These are phyloP conservation scores for Annulohypoxylon maeteangense DNA, from an alignment of 495 filamentous ascomycete genomes.

Conservation along the genomic window DNA sequence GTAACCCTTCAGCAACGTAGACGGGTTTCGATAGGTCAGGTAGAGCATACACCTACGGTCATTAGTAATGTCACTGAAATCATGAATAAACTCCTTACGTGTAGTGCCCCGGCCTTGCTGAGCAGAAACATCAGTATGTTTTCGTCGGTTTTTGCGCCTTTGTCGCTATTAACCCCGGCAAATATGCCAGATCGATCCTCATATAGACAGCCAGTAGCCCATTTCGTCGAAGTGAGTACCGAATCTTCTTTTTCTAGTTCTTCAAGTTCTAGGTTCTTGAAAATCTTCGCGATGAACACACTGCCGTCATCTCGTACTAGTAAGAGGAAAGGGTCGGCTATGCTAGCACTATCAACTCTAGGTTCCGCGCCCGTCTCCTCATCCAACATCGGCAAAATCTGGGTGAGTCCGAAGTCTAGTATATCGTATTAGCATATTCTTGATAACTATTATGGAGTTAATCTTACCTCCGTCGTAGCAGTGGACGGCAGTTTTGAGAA, in stretches of 20 bases:
- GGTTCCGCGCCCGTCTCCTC: conserved; percentile 83
- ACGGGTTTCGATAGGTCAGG: conserved; percentile 68
- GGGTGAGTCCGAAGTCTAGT: conserved; percentile 82
- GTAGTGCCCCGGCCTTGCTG: conserved; percentile 73
- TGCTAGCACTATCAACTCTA: conserved; percentile 80
- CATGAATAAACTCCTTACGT: conserved; percentile 64
- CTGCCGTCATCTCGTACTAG: conserved; percentile 85
- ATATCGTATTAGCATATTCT: conserved; percentile 40
- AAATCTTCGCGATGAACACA: conserved; percentile 76
- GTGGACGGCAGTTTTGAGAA: conserved; percentile 82
- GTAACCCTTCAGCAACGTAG: conserved; percentile 75
- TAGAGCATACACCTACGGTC: conserved; percentile 69
- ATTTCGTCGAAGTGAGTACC: conserved; percentile 67
- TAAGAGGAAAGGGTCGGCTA: conserved; percentile 87
- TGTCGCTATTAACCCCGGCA: conserved; percentile 53
- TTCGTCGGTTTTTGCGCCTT: conserved; percentile 53
- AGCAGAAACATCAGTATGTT: conserved; percentile 79
- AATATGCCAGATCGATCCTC: conserved; percentile 70
- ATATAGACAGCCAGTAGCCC: conserved; percentile 85
- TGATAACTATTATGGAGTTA: conserved; percentile 45
- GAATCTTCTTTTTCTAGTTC: conserved; percentile 73
- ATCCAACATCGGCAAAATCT: conserved; percentile 90
- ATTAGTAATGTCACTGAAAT: conserved; percentile 28
- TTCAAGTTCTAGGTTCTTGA: conserved; percentile 85
- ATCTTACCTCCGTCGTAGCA: conserved; percentile 86